Evolutionary conservation across 2,329 filamentous ascomycete genomes (phyloP), one percentile per base, ranked within the genome.

Genomic region (Dactylella cylindrospora): DNA sequence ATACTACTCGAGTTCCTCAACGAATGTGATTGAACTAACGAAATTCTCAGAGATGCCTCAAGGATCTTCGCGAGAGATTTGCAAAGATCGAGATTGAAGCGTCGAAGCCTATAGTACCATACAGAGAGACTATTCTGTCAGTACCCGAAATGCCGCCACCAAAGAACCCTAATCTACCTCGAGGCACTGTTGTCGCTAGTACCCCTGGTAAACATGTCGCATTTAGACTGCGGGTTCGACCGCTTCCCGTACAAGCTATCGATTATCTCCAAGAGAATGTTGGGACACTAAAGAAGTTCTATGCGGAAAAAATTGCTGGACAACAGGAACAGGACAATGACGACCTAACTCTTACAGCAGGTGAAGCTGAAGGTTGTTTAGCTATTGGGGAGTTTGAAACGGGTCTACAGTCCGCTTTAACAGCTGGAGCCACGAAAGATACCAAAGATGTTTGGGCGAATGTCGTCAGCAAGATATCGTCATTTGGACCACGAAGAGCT

Each of bases 31-130:
- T 43, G 23, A 20, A 51, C 51, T 66, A 31, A 62, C 20, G 17
- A 22, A 9, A 8, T 36, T 39, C 29, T 22, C 29, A 98, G 73
- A 80, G 93, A 53, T 98, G 93, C 71, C 73, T 98, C 59, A 95
- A 93, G 47, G 93, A 98, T 75, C 77, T 98, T 20, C 82, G 89
- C 64, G 93, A 98, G 71, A 80, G 93, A 3, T 98, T 95, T 71
- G 91, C 93, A 4, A 85, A 83, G 66, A 97, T 94, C 71, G 91
- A 97, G 67, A 90, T 98, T 46, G 91, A 97, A 70, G 88, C 88
- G 22, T 90, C 93, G 53, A 88, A 88, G 35, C 88, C 93, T 1
- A 97, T 98, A 64, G 93, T 98, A 10, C 93, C 93, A 0, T 98
- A 95, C 73, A 81, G 90, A 53, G 93, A 98, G 74, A 93, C 89